phyloP scores from a whole-genome alignment of 306 rosid genomes.

The Sechiopsis laciniata region DNA sequence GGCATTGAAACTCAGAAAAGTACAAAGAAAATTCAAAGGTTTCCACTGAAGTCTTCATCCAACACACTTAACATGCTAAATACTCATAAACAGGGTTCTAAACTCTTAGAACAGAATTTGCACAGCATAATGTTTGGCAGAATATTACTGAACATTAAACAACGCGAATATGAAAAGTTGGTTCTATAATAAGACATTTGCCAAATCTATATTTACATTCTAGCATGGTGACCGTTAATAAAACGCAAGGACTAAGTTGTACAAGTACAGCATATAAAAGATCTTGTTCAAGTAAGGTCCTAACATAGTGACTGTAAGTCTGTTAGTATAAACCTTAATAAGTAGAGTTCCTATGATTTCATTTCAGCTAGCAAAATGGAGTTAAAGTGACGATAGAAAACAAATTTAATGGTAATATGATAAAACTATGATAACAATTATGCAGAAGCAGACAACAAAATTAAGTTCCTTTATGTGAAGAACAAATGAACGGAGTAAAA shows the following conservation, averaged over 20 bases:
- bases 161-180: background rate
- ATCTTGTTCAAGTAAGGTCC: too few species aligned
- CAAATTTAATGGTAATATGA: background rate
- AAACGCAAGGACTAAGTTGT: too few species aligned
- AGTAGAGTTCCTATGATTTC: background rate
- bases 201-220: too few species aligned
- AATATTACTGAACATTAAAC: background rate
- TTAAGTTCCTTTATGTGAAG: background rate
- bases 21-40: background rate
- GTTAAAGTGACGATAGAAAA: background rate
- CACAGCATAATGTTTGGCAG: background rate
- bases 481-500: background rate
- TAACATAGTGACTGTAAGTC: too few species aligned
- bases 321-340: background rate
- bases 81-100: background rate
- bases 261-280: too few species aligned
- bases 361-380: background rate
- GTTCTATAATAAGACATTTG: background rate
- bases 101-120: background rate
- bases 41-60: background rate
- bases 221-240: too few species aligned
- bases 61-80: background rate
- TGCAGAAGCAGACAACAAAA: background rate
- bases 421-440: background rate
- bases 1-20: background rate